A percentile compares a stretch with the other conserved stretches of the same genome.
These are phyloP conservation scores for Psilocybe cubensis DNA, from an alignment of 768 basidiomycete species.

Conservation along the genomic window DNA sequence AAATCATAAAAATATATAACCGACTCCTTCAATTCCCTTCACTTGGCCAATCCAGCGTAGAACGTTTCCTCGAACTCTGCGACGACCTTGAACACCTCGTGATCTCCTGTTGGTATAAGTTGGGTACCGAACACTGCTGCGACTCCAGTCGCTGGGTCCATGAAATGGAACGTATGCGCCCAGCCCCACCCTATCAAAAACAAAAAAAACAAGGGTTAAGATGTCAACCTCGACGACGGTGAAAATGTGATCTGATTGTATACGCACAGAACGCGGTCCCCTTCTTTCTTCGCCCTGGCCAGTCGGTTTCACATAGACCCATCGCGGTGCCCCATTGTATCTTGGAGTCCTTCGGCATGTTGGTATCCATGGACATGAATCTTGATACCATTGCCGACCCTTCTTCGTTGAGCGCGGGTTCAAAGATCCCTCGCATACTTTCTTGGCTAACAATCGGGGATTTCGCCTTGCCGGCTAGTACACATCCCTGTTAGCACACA, in stretches of 20 bases:
- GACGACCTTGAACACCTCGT: not conserved
- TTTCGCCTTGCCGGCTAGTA: not conserved
- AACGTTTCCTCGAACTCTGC: not conserved
- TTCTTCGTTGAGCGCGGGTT: slow-evolving; percentile 18
- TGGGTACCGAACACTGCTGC: slow-evolving; percentile 28
- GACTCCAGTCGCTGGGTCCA: slow-evolving; percentile 37
- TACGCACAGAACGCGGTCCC: slow-evolving; percentile 30
- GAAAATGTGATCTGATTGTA: not conserved
- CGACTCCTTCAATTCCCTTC: not conserved
- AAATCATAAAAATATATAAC: not conserved
- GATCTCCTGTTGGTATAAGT: slow-evolving; percentile 10
- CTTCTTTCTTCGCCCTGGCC: slow-evolving; percentile 29
- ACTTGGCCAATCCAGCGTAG: not conserved
- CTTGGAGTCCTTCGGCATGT: not conserved
- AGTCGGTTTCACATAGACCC: slow-evolving; percentile 26
- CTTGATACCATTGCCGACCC: slow-evolving; percentile 3
- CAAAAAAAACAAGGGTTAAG: not conserved
- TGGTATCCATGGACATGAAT: not conserved
- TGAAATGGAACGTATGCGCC: slow-evolving; percentile 31
- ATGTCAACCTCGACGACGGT: too few species aligned
- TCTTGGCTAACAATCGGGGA: slow-evolving; percentile 12
- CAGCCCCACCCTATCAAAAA: slow-evolving; percentile 31
- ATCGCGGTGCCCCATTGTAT: slow-evolving; percentile 26
- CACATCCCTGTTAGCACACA: too few species aligned
- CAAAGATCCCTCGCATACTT: slow-evolving; percentile 18